A percentile compares a stretch with the other conserved stretches of the same genome.
These are phyloP conservation scores for Lactarius hatsudake DNA, from an alignment of 768 basidiomycete genomes.

Conservation along the genomic window DNA sequence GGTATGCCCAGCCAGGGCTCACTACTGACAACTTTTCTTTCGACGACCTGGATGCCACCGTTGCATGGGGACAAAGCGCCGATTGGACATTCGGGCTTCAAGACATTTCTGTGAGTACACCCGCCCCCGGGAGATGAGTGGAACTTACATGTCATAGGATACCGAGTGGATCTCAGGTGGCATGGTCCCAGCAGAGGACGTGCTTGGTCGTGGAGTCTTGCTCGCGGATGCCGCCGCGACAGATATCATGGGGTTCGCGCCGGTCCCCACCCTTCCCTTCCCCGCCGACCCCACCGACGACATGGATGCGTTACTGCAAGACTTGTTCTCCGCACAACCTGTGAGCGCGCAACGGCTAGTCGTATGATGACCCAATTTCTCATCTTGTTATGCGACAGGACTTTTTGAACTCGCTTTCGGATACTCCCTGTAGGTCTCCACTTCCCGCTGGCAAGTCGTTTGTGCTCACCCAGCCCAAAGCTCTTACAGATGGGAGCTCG, in stretches of 20 bases:
- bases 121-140: too few relatives aligned
- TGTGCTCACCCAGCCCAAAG: not conserved
- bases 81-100: too few relatives aligned
- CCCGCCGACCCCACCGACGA: not conserved
- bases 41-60: not conserved
- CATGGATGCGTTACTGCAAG: not conserved
- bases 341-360: not conserved
- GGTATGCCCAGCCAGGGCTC: not conserved
- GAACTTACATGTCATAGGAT: too few relatives aligned
- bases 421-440: not conserved
- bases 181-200: too few relatives aligned
- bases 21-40: not conserved
- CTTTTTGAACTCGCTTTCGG: not conserved
- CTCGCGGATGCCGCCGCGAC: too few relatives aligned
- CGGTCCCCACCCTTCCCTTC: not conserved
- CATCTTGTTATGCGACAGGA: not conserved
- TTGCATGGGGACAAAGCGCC: too few relatives aligned
- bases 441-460: not conserved
- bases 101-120: too few relatives aligned
- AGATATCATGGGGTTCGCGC: too few relatives aligned
- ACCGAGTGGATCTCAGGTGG: too few relatives aligned
- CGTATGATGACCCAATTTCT: not conserved
- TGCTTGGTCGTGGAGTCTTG: too few relatives aligned
- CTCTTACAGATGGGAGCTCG: not conserved
- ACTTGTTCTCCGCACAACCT: not conserved